phyloP scores from a whole-genome alignment of 257 asterid genomes.

The Rubia yunnanensis region DNA sequence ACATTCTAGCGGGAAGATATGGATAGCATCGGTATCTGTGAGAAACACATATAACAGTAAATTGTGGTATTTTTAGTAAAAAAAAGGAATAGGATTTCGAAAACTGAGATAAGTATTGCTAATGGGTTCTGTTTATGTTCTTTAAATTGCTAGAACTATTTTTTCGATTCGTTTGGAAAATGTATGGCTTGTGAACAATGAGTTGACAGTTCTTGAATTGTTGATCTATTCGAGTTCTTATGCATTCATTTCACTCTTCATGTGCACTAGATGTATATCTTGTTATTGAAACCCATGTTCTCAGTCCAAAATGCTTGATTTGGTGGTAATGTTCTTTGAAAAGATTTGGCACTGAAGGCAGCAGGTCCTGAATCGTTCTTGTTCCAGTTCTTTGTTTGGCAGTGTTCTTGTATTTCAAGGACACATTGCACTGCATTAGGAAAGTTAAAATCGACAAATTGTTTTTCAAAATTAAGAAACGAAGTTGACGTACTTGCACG shows the following conservation, averaged over 20 bases:
- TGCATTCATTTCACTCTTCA: constrained; percentile 1
- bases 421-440: neutral
- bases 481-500: neutral
- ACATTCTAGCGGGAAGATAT: too few species aligned
- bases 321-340: neutral
- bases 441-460: neutral
- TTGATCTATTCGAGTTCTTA: neutral
- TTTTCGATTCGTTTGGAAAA: constrained; percentile 11
- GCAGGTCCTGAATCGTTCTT: neutral
- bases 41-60: too few species aligned
- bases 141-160: neutral
- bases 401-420: neutral
- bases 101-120: neutral
- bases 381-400: neutral
- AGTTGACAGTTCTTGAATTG: constrained; percentile 4
- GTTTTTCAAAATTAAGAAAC: neutral
- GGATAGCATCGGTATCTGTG: too few species aligned
- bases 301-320: neutral
- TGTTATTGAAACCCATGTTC: neutral
- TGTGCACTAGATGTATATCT: neutral
- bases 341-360: neutral
- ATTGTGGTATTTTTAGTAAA: too few species aligned
- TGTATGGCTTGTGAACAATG: constrained; percentile 9
- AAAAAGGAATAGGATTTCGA: neutral
- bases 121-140: neutral